Evolutionary conservation across 1,284 basidiomycete genomes (phyloP).

Genomic region (Hortiboletus rubellus): DNA sequence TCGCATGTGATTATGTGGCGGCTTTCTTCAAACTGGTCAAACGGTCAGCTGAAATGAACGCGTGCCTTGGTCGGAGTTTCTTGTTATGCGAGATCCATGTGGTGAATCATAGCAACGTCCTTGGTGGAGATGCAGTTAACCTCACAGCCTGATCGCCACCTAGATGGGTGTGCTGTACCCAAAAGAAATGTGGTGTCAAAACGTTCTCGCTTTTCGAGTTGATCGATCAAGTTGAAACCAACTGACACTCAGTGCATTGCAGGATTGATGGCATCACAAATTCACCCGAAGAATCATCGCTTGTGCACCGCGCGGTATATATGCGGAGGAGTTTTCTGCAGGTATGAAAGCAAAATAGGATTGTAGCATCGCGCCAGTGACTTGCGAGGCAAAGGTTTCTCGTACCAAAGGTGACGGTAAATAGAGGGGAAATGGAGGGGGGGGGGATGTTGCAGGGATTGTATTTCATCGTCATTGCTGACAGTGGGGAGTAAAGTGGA

Average conservation of each 20-base stretch:
- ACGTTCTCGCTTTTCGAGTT: too few relatives aligned
- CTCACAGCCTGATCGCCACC: too few relatives aligned
- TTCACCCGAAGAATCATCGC: slow-evolving; percentile 75
- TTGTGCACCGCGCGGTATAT: slow-evolving; percentile 69
- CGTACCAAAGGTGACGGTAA: slow-evolving; percentile 64
- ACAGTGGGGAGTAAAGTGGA: slow-evolving; percentile 20
- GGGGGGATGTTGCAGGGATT: slow-evolving; percentile 66
- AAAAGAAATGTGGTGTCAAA: too few relatives aligned
- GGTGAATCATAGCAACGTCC: too few relatives aligned
- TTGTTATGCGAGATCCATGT: too few relatives aligned
- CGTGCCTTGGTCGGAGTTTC: slow-evolving; percentile 40
- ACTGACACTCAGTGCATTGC: too few relatives aligned
- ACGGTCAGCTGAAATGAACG: too few relatives aligned
- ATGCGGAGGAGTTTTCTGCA: slow-evolving; percentile 74
- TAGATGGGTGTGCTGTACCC: too few relatives aligned
- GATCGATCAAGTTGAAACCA: too few relatives aligned
- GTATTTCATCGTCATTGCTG: slow-evolving; percentile 53
- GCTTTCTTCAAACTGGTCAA: slow-evolving; percentile 50
- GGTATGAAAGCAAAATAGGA: slow-evolving; percentile 32
- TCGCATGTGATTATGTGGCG: slow-evolving; percentile 49
- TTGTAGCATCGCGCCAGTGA: neutral
- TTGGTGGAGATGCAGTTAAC: too few relatives aligned
- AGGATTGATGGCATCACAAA: slow-evolving; percentile 59
- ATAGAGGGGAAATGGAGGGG: slow-evolving; percentile 49
- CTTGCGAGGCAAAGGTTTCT: slow-evolving; percentile 50